phyloP scores from a whole-genome alignment of 2,329 filamentous ascomycete species.

The Pseudomassariella vexata region DNA sequence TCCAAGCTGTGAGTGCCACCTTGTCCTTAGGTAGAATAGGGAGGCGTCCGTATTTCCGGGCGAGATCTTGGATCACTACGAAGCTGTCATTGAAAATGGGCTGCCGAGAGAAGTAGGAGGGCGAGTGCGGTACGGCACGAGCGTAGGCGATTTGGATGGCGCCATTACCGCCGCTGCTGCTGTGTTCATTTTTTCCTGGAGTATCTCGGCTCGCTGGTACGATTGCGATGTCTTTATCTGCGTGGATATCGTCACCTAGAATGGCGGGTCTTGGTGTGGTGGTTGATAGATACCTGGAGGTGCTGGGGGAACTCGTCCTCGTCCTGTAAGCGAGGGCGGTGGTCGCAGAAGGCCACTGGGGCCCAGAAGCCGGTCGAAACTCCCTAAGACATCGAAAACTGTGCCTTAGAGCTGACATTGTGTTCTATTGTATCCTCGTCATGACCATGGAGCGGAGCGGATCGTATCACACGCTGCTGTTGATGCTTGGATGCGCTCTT shows the following conservation, averaged over 20 bases:
- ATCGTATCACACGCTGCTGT: too few relatives aligned
- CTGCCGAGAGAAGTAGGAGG: slow-evolving; percentile 90
- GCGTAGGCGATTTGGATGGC: slow-evolving; percentile 42
- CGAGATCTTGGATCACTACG: slow-evolving; percentile 65
- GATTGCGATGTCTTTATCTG: too few relatives aligned
- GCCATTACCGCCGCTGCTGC: slow-evolving; percentile 9
- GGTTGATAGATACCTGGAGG: slow-evolving; percentile 5
- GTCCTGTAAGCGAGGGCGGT: slow-evolving; percentile 8
- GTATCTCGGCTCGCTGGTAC: too few relatives aligned
- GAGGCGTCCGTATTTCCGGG: slow-evolving; percentile 66
- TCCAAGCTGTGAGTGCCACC: slow-evolving; percentile 73
- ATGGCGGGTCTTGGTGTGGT: slow-evolving; percentile 8
- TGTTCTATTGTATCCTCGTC: slow-evolving; percentile 3
- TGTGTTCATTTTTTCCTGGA: too few relatives aligned
- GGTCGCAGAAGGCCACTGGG: slow-evolving; percentile 15
- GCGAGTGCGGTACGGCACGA: slow-evolving; percentile 75
- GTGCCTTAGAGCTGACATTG: slow-evolving; percentile 24
- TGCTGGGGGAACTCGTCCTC: slow-evolving; percentile 10
- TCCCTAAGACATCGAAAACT: slow-evolving; percentile 23
- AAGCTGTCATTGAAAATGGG: slow-evolving; percentile 82
- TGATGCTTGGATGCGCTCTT: too few relatives aligned
- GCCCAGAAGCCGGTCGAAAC: slow-evolving; percentile 14
- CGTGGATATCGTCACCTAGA: too few relatives aligned
- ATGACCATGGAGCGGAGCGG: slow-evolving; percentile 4
- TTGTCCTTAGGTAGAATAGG: slow-evolving; percentile 62